Percentiles rank a stretch among this genome's conserved stretches.
These are phyloP conservation scores for Biancaea sappan DNA, from an alignment of 306 rosid genomes.

Conservation along the genomic window DNA sequence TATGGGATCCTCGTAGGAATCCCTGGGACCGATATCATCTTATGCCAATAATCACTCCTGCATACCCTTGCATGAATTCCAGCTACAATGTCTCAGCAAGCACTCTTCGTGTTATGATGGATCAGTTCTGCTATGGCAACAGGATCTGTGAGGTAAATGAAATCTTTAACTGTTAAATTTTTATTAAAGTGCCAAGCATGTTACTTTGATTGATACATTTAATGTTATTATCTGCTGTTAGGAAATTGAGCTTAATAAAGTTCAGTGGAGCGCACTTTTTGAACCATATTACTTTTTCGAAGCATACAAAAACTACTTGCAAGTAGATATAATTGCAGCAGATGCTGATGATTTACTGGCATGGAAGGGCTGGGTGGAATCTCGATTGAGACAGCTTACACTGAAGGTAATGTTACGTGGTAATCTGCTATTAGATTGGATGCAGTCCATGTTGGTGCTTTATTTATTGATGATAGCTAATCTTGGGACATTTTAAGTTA, in stretches of 20 bases:
- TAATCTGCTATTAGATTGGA: constrained; percentile 17
- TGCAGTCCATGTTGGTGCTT: constrained; percentile 18
- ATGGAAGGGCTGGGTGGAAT: constrained; percentile 72
- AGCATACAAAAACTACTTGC: constrained; percentile 90
- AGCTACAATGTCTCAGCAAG: constrained; percentile 95
- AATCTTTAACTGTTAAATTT: constrained; percentile 19
- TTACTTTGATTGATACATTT: constrained; percentile 31
- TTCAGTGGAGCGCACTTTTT: constrained; percentile 88
- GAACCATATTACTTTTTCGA: constrained; percentile 82
- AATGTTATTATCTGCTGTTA: constrained; percentile 35
- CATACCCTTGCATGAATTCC: constrained; percentile 99
- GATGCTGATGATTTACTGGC: constrained; percentile 70
- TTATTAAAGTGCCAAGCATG: constrained; percentile 1
- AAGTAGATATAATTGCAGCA: constrained; percentile 86
- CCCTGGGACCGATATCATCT: constrained; percentile 82
- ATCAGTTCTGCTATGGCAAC: constrained; percentile 81
- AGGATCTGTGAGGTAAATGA: constrained; percentile 77
- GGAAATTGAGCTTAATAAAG: constrained; percentile 89
- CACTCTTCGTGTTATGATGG: constrained; percentile 97
- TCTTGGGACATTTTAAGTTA: constrained; percentile 10
- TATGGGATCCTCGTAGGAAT: constrained; percentile 96
- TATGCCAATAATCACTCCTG: constrained; percentile 98
- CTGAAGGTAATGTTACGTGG: constrained; percentile 62
- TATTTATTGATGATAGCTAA: constrained; percentile 19
- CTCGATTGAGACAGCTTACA: constrained; percentile 61